A percentile compares a stretch with the other conserved stretches of the same genome.
Conservation (phyloP, 2,329 filamentous ascomycete species). For the Colletotrichum sp. region DNA sequence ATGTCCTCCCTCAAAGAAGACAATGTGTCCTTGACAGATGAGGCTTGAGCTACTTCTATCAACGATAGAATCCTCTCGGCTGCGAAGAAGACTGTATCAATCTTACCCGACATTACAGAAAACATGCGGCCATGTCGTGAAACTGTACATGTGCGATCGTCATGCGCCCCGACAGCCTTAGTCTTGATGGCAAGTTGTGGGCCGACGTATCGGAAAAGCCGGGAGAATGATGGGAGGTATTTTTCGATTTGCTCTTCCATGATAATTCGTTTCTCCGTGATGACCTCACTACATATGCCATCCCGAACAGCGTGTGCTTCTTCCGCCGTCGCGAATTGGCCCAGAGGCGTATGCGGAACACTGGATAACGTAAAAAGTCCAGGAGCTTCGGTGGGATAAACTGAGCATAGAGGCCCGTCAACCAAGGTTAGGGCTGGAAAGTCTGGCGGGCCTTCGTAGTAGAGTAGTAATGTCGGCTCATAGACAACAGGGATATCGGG, state of each 20-base stretch:
- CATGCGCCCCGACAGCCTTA: background rate
- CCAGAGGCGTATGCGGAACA: background rate
- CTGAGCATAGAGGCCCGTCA: background rate
- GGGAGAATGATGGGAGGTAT: background rate
- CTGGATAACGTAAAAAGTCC: background rate
- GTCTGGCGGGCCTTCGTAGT: background rate
- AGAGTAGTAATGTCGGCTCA: background rate
- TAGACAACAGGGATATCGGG: background rate
- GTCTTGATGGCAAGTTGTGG: background rate
- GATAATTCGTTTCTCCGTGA: background rate
- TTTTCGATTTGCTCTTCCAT: background rate
- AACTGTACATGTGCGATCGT: background rate
- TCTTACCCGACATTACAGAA: background rate
- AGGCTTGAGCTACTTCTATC: background rate
- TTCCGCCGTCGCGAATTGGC: background rate
- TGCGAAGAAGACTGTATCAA: background rate
- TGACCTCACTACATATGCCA: background rate
- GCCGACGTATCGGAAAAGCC: background rate
- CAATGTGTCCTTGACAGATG: background rate
- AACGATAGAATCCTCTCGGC: background rate
- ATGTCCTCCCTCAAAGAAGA: slow-evolving; percentile 12
- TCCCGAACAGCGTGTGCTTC: background rate
- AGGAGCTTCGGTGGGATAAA: background rate
- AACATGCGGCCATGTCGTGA: background rate
- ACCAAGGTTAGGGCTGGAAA: background rate